phyloP scores from a whole-genome alignment of 345 rosid genomes.

The Capsella bursapastoris region DNA sequence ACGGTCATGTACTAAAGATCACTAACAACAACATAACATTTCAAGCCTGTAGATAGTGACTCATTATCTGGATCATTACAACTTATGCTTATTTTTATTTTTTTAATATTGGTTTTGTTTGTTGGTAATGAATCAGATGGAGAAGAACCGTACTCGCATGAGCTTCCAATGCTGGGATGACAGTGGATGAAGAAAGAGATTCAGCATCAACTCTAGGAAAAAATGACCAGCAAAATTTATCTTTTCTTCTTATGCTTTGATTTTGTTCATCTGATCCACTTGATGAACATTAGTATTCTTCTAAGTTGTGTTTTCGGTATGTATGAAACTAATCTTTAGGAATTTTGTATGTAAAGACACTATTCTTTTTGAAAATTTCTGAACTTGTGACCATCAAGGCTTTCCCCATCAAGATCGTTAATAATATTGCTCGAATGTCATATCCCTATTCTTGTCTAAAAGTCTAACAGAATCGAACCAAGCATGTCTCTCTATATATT shows the following conservation, averaged over 20 bases:
- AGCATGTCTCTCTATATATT: not conserved
- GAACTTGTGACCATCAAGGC: not conserved
- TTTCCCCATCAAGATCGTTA: not conserved
- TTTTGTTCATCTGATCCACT: not conserved
- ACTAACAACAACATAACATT: not conserved
- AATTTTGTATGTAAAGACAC: constrained; percentile 19
- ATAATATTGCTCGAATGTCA: not conserved
- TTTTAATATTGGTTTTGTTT: constrained; percentile 3
- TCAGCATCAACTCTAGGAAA: constrained; percentile 11
- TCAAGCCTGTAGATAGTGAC: constrained; percentile 2
- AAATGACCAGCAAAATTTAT: not conserved
- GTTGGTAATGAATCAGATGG: constrained; percentile 40
- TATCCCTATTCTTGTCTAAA: not conserved
- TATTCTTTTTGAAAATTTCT: not conserved
- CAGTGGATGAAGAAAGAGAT: constrained; percentile 8
- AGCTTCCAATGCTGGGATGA: constrained; percentile 31
- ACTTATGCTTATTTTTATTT: no score
- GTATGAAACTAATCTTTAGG: constrained; percentile 27
- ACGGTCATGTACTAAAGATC: not conserved
- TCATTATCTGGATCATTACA: not conserved
- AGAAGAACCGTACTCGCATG: constrained; percentile 39
- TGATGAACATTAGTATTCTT: constrained; percentile 22
- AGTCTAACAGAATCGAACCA: constrained; percentile 1
- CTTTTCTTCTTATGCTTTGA: not conserved
- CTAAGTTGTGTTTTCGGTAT: constrained; percentile 28